Percentiles rank a stretch among this genome's conserved stretches.
phyloP scores from a whole-genome alignment of 345 rosid species.

The Nasturtium officinale region DNA sequence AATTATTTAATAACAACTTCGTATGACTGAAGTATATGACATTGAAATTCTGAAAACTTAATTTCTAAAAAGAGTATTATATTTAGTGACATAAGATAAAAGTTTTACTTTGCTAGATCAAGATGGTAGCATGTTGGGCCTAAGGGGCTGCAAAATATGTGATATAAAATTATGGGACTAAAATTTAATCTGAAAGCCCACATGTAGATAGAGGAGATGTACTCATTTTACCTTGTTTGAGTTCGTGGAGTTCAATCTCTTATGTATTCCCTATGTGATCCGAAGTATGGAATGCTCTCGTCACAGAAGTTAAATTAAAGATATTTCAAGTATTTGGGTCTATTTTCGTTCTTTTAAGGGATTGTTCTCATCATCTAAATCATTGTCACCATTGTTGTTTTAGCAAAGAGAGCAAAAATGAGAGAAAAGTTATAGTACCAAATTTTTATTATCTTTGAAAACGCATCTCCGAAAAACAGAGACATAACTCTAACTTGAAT shows the following conservation, averaged over 20 bases:
- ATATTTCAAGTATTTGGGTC: neutral
- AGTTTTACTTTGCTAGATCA: neutral
- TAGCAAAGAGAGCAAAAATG: neutral
- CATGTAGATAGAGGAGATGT: neutral
- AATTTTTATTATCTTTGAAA: too few relatives aligned
- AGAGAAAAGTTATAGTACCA: neutral
- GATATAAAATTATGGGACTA: neutral
- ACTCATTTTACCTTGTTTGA: neutral
- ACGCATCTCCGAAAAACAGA: neutral
- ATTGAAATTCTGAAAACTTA: too few relatives aligned
- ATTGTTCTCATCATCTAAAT: neutral
- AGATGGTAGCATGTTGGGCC: slow-evolving; percentile 1
- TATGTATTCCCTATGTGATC: neutral
- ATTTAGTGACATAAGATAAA: too few relatives aligned
- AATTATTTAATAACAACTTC: too few relatives aligned
- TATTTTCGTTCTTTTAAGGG: neutral
- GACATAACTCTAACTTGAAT: neutral
- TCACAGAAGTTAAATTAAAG: neutral
- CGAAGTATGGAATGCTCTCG: neutral
- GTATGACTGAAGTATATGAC: too few relatives aligned
- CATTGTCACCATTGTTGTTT: neutral
- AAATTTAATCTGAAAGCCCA: neutral
- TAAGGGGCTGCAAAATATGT: neutral
- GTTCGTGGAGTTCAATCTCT: neutral
- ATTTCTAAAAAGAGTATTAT: too few relatives aligned